Percentiles rank a stretch among this genome's conserved stretches.
These are phyloP conservation scores for Citrus reticulata DNA, from an alignment of 345 rosid genomes.

Conservation along the genomic window DNA sequence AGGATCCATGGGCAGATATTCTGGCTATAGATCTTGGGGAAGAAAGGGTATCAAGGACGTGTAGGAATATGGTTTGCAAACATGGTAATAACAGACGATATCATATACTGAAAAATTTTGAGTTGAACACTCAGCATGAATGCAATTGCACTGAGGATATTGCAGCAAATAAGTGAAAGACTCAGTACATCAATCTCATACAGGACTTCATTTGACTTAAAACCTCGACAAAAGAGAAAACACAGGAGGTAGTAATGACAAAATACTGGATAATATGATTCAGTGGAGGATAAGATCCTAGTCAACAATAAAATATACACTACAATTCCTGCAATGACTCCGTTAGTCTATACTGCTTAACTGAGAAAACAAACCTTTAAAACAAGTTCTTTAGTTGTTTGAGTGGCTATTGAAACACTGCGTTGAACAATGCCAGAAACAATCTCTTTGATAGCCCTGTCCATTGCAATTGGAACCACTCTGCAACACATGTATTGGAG, in stretches of 20 bases:
- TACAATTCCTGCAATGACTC: neutral
- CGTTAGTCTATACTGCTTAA: neutral
- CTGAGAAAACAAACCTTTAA: constrained; percentile 62
- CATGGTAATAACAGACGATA: neutral
- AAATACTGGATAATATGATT: neutral
- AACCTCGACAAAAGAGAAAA: neutral
- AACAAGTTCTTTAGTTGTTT: constrained; percentile 97
- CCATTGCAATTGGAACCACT: constrained; percentile 89
- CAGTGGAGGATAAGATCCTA: neutral
- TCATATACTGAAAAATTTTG: neutral
- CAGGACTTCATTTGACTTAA: neutral
- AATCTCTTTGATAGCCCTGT: constrained; percentile 91
- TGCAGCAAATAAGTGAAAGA: neutral
- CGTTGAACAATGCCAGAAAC: constrained; percentile 91
- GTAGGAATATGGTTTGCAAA: neutral
- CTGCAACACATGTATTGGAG: constrained; percentile 31
- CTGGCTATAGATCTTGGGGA: neutral
- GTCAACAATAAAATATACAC: neutral
- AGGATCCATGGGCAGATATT: neutral
- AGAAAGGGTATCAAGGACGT: neutral
- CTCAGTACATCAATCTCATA: neutral
- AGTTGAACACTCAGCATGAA: neutral
- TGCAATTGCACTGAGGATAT: neutral
- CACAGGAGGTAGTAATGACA: neutral
- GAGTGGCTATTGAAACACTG: constrained; percentile 96